Conservation (phyloP, 2,329 filamentous ascomycete genomes). For the Ilyonectria mors-panacis region DNA sequence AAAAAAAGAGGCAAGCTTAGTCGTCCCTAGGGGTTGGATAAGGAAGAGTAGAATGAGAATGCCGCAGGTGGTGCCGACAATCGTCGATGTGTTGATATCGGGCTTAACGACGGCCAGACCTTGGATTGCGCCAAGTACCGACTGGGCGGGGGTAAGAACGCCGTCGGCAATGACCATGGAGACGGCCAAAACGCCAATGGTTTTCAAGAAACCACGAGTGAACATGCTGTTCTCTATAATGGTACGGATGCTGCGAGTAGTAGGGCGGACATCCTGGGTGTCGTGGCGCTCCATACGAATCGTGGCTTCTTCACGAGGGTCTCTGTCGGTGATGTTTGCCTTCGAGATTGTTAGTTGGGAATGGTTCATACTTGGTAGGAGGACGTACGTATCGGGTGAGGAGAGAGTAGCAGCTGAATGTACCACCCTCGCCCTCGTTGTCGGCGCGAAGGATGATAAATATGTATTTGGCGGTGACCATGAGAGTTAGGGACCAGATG, state of each 20-base stretch:
- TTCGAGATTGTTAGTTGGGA: not conserved
- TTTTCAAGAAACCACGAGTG: slow-evolving; percentile 67
- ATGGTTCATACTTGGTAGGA: not conserved
- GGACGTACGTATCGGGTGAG: slow-evolving; percentile 64
- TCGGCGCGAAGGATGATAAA: slow-evolving; percentile 75
- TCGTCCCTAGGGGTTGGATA: slow-evolving; percentile 74
- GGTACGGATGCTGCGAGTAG: slow-evolving; percentile 57
- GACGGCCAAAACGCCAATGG: slow-evolving; percentile 74
- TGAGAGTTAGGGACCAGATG: slow-evolving; percentile 76
- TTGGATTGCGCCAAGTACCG: slow-evolving; percentile 77
- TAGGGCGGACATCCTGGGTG: slow-evolving; percentile 8
- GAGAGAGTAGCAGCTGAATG: slow-evolving; percentile 76
- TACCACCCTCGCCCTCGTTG: slow-evolving; percentile 78
- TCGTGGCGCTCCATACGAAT: slow-evolving; percentile 6
- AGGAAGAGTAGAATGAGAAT: slow-evolving; percentile 74
- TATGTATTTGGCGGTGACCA: slow-evolving; percentile 78
- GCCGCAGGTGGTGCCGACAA: slow-evolving; percentile 73
- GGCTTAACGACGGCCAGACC: slow-evolving; percentile 70
- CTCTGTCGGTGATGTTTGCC: slow-evolving; percentile 69
- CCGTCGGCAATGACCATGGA: slow-evolving; percentile 76
- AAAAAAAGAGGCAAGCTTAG: slow-evolving; percentile 70
- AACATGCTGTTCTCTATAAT: slow-evolving; percentile 69
- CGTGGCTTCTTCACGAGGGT: slow-evolving; percentile 63
- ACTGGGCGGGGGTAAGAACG: slow-evolving; percentile 77
- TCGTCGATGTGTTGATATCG: slow-evolving; percentile 66